Evolutionary conservation across 805 yeast species (phyloP).

Genomic region (Jamesozyma rosinii): DNA sequence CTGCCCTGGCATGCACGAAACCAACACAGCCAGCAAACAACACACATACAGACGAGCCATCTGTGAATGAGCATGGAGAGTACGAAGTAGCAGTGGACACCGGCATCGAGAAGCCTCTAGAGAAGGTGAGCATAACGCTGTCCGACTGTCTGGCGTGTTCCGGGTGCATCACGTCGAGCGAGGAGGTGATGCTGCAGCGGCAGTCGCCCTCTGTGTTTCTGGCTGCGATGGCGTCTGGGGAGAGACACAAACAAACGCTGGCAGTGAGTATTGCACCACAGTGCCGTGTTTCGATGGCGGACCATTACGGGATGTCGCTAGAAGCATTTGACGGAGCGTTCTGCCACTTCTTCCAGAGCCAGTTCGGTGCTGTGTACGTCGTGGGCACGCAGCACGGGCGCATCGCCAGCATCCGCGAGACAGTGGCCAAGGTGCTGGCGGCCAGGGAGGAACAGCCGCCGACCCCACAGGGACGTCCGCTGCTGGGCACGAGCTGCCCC

Average conservation of each 20-base stretch:
- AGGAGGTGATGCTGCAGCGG: slow-evolving; percentile 80
- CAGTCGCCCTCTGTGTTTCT: slow-evolving; percentile 80
- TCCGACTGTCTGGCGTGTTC: slow-evolving; percentile 94
- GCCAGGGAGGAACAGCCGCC: slow-evolving; percentile 9
- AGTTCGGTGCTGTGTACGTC: slow-evolving; percentile 58
- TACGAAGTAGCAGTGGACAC: slow-evolving; percentile 59
- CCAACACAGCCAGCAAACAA: slow-evolving; percentile 44
- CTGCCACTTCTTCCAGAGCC: slow-evolving; percentile 42
- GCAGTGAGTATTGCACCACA: slow-evolving; percentile 82
- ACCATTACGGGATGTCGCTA: slow-evolving; percentile 47
- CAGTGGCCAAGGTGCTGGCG: slow-evolving; percentile 33
- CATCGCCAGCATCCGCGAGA: slow-evolving; percentile 47
- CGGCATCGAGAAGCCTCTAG: slow-evolving; percentile 33
- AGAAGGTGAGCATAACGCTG: slow-evolving; percentile 79
- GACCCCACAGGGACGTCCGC: slow-evolving; percentile 34
- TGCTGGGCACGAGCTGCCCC: slow-evolving; percentile 74
- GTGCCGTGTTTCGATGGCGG: slow-evolving; percentile 70
- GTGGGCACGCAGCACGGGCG: slow-evolving; percentile 85
- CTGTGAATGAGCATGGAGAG: slow-evolving; percentile 32
- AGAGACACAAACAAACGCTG: slow-evolving; percentile 35
- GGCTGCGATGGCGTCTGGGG: slow-evolving; percentile 33
- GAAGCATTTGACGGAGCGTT: slow-evolving; percentile 54
- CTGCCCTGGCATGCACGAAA: slow-evolving; percentile 90
- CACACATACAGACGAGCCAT: slow-evolving; percentile 13
- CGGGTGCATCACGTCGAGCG: slow-evolving; percentile 97